Evolutionary conservation across 2,329 filamentous ascomycete genomes (phyloP), one percentile per base, ranked within the genome.

Genomic region (Ophiostoma montium): DNA sequence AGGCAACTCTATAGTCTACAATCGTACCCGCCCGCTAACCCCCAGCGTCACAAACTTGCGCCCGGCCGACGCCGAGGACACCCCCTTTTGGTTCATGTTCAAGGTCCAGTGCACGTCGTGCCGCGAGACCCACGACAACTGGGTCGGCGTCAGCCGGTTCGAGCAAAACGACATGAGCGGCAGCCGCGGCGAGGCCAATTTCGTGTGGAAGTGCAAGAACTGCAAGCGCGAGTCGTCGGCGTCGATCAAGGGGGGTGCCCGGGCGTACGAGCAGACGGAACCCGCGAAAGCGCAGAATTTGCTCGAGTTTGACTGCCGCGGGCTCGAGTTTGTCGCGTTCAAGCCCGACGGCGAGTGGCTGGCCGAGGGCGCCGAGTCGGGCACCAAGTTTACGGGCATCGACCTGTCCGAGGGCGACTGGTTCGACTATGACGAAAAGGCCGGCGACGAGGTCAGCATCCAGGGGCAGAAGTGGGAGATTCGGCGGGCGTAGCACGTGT

Each of bases 141-240:
- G 78, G 68, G 79, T 98, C 47, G 83, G 81, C 50, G 78, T 96
- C 55, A 95, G 77, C 67, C 84, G 90, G 54, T 94, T 94, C 87
- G 90, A 96, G 62, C 75, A 72, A 60, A 89, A 94, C 62, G 88
- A 95, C 56, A 80, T 95, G 64, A 92, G 86, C 55, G 89, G 89
- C 33, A 95, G 89, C 64, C 78, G 87, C 60, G 92, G 92, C 56
- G 89, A 96, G 66, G 92, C 92, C 53, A 96, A 96, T 66, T 98
- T 98, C 66, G 92, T 98, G n/a, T 98, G 92, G 90, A 89, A 81
- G 65, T 98, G 92, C 75, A 95, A 94, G 67, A 90, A 92, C 63
- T 98, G 92, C 80, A 94, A 92, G 33, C 46, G 46, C 35, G 85
- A 92, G 63, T 86, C 87, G 16, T 88, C 88, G 31, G 90, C 90